Percentiles rank a stretch among this genome's conserved stretches.
Evolutionary conservation across 2,329 filamentous ascomycete species (phyloP).

Genomic region (Nothophaeocryptopus gaeumannii): DNA sequence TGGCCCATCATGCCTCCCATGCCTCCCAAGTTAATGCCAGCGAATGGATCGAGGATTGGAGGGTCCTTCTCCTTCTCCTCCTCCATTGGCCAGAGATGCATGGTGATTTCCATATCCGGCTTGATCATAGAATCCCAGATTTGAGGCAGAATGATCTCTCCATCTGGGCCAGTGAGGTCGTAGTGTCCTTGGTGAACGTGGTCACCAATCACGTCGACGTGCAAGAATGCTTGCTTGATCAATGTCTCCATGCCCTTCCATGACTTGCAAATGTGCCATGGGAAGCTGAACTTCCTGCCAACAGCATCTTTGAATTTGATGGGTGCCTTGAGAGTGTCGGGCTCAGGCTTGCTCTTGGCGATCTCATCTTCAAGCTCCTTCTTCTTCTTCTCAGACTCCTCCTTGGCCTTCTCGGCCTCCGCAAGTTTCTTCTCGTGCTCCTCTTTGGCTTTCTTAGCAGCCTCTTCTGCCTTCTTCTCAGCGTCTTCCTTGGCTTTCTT

Average conservation of each 20-base stretch:
- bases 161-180: conserved; percentile 48
- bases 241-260: conserved; percentile 49
- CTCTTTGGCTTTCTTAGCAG: conserved; percentile 45
- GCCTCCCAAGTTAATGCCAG: conserved; percentile 14
- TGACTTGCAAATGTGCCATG: conserved; percentile 77
- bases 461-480: conserved; percentile 43
- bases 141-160: conserved; percentile 50
- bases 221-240: conserved; percentile 50
- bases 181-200: conserved; percentile 49
- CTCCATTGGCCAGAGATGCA: conserved; percentile 50
- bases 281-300: conserved; percentile 87
- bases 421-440: conserved; percentile 55
- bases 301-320: conserved; percentile 91
- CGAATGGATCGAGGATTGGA: conserved; percentile 16
- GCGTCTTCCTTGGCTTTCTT: conserved; percentile 49
- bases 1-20: conserved; percentile 3
- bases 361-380: conserved; percentile 48
- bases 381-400: conserved; percentile 51
- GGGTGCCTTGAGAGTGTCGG: conserved; percentile 63
- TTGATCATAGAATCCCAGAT: conserved; percentile 50
- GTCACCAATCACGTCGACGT: conserved; percentile 46
- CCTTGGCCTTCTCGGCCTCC: conserved; percentile 49
- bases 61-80: conserved; percentile 25
- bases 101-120: conserved; percentile 48
- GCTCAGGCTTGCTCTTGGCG: conserved; percentile 46